Evolutionary conservation across 306 rosid genomes (phyloP), one percentile per base, ranked within the genome.

Genomic region (Citrullus mucosospermus): DNA sequence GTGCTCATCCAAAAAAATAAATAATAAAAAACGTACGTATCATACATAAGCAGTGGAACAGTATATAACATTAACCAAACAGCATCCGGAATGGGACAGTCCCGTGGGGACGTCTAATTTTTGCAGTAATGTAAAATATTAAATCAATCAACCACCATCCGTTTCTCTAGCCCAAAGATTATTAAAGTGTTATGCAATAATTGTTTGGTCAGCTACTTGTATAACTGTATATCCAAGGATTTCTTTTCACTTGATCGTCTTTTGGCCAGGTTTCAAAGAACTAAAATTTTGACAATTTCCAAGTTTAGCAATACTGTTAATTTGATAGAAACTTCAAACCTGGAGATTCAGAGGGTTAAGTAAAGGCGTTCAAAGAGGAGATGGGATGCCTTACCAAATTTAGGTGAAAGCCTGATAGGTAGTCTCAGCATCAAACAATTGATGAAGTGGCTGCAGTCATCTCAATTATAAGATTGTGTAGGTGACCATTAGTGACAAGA

Each of bases 401-500:
- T 17, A 13, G 38, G 48, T 80, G 58, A 14, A 2, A 70, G 44
- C 0, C 54, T 74, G 57, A 18, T 6, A 71, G 16, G n/a, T 18
- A 22, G 41, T 15, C 20, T 41, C 32, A 34, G 38, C 18, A 36
- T 75, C 82, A 81, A 81, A 76, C 74, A 48, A 74, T 62, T 16
- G 77, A 51, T 78, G 83, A 71, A 70, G 83, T 59, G 66, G 84
- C 85, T 79, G 88, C 80, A 80, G 87, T 88, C 75, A 90, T 77
- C 76, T 85, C 83, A 77, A 92, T 79, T 77, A 94, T 83, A 61
- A 80, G 85, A 59, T 87, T 11, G 50, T 90, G 98, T 55, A 93
- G 72, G 73, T 22, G 83, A 81, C 88, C 84, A 69, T 93, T 93
- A 56, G 90, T 82, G 71, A 81, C 90, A 78, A 93, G 93, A 83